A percentile compares a stretch with the other conserved stretches of the same genome.
These are phyloP conservation scores for Raddia guianensis DNA, from an alignment of 176 grass and related monocot species.

Conservation along the genomic window DNA sequence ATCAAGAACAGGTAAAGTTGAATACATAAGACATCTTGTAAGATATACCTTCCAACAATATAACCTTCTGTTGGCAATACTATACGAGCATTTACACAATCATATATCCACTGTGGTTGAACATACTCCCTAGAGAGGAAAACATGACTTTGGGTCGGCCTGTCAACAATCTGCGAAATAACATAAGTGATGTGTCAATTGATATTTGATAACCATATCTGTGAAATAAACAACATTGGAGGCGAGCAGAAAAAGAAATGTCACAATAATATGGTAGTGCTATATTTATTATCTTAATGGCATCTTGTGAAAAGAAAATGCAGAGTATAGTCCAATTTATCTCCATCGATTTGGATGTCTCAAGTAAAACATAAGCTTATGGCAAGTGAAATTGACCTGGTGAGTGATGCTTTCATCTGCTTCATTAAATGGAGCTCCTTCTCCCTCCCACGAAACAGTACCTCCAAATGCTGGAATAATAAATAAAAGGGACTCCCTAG, in stretches of 20 bases:
- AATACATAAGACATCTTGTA: not conserved
- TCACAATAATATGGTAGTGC: not conserved
- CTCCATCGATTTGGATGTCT: slow-evolving; percentile 6
- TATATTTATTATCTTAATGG: not conserved
- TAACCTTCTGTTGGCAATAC: slow-evolving; percentile 78
- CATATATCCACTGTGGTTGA: slow-evolving; percentile 95
- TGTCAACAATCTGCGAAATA: slow-evolving; percentile 90
- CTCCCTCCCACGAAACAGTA: slow-evolving; percentile 91
- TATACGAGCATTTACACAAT: slow-evolving; percentile 81
- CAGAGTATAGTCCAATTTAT: not conserved
- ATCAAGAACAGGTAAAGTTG: not conserved
- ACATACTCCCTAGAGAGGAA: slow-evolving; percentile 94
- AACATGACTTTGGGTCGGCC: slow-evolving; percentile 90
- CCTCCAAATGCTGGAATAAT: slow-evolving; percentile 95
- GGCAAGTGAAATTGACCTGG: slow-evolving; percentile 57
- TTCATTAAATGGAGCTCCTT: slow-evolving; percentile 83
- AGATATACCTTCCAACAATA: slow-evolving; percentile 84
- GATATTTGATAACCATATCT: not conserved
- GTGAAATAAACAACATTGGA: slow-evolving; percentile 6
- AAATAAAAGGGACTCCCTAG: slow-evolving; percentile 89
- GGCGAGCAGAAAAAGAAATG: not conserved
- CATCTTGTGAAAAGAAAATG: slow-evolving; percentile 13
- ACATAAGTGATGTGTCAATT: not conserved
- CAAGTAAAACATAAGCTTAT: slow-evolving; percentile 7
- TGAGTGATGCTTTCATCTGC: slow-evolving; percentile 73